Evolutionary conservation across 2,329 filamentous ascomycete genomes (phyloP).

Genomic region (Hymenoscyphus fructigenus): DNA sequence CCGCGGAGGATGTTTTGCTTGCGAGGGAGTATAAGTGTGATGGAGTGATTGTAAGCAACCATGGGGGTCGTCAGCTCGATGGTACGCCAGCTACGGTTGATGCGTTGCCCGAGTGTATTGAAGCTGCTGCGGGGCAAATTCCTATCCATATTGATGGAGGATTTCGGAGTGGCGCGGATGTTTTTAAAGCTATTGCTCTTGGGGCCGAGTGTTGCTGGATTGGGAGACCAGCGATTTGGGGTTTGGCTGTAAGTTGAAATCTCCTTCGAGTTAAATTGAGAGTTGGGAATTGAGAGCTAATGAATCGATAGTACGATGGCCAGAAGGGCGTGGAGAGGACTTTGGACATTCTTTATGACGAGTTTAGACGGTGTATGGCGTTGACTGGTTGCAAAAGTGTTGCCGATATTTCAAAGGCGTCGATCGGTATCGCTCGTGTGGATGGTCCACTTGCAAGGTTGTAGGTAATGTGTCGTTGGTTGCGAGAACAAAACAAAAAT

Average conservation of each 20-base stretch:
- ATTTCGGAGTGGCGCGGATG: constrained; percentile 54
- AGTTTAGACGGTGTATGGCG: neutral
- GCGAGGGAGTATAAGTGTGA: constrained; percentile 30
- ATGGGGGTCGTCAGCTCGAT: constrained; percentile 56
- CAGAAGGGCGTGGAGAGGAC: neutral
- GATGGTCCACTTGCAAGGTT: neutral
- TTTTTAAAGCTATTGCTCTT: constrained; percentile 56
- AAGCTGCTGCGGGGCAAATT: constrained; percentile 58
- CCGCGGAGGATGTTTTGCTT: constrained; percentile 48
- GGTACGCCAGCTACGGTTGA: constrained; percentile 54
- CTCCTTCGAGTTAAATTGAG: neutral
- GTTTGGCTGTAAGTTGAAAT: constrained; percentile 37
- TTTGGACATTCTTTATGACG: neutral
- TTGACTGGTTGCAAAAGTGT: neutral
- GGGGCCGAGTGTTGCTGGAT: constrained; percentile 58
- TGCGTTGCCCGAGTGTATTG: constrained; percentile 59
- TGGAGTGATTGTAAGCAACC: constrained; percentile 57
- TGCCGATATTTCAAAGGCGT: neutral
- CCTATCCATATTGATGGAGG: constrained; percentile 62
- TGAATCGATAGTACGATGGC: constrained; percentile 1
- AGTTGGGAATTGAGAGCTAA: neutral
- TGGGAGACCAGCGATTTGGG: constrained; percentile 58
- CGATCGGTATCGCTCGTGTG: neutral
- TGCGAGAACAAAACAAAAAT: no score
- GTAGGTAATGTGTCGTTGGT: neutral